A percentile compares a stretch with the other conserved stretches of the same genome.
Evolutionary conservation across 2,329 filamentous ascomycete genomes (phyloP).

Genomic region (Fusarium graminum): DNA sequence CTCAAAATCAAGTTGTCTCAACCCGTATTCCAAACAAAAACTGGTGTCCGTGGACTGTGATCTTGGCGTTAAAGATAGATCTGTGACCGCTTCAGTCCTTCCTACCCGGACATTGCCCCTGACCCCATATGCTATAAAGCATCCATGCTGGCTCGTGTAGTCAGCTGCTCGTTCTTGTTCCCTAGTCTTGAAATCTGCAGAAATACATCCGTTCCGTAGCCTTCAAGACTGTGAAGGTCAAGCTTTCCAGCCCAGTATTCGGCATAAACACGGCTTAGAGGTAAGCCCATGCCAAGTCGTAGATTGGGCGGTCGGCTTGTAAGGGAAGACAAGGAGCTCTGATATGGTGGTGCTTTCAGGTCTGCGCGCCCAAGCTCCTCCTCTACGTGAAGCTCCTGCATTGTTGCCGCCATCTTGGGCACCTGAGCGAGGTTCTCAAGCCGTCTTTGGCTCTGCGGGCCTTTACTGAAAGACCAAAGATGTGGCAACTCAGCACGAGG

Average conservation of each 20-base stretch:
- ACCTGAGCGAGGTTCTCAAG: slow-evolving; percentile 89
- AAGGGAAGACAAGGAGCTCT: slow-evolving; percentile 80
- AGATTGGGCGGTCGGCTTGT: slow-evolving; percentile 88
- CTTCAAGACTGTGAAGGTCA: slow-evolving; percentile 91
- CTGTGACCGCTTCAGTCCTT: slow-evolving; percentile 8
- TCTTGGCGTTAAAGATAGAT: neutral
- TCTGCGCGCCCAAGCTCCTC: slow-evolving; percentile 58
- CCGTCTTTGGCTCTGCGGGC: slow-evolving; percentile 80
- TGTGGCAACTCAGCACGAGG: slow-evolving; percentile 86
- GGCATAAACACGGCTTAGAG: slow-evolving; percentile 93
- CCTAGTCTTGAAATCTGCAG: slow-evolving; percentile 95
- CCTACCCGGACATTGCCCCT: slow-evolving; percentile 24
- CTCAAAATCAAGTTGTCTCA: slow-evolving; percentile 32
- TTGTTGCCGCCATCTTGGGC: slow-evolving; percentile 90
- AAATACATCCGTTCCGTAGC: slow-evolving; percentile 96
- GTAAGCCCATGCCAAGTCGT: slow-evolving; percentile 90
- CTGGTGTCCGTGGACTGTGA: slow-evolving; percentile 19
- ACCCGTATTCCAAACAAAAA: slow-evolving; percentile 15
- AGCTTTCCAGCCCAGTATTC: slow-evolving; percentile 98
- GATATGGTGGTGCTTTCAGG: slow-evolving; percentile 58
- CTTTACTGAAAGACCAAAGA: slow-evolving; percentile 97
- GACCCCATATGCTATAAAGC: slow-evolving; percentile 65
- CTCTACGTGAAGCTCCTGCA: slow-evolving; percentile 81
- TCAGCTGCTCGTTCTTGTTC: slow-evolving; percentile 97
- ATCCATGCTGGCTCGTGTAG: slow-evolving; percentile 81